Percentiles rank a stretch among this genome's conserved stretches.
Conservation (phyloP, 257 asterid genomes). For the Perilla frutescens region DNA sequence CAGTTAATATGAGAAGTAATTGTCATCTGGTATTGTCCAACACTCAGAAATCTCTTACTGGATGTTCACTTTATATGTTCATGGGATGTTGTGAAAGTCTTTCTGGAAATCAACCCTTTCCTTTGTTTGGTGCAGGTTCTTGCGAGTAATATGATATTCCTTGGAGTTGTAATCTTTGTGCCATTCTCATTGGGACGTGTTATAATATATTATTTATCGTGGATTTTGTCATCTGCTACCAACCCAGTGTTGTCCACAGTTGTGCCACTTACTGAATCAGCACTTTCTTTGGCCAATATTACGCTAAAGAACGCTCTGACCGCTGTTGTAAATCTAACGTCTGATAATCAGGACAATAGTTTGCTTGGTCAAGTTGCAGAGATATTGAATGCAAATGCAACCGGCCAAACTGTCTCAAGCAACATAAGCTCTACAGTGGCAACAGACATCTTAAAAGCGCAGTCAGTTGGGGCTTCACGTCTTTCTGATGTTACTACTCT, state of each 20-base stretch:
- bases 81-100: not conserved
- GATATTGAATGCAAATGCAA: conserved; percentile 65
- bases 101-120: not conserved
- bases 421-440: conserved; percentile 65
- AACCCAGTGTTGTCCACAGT: conserved; percentile 80
- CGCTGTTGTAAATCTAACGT: conserved; percentile 79
- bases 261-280: conserved; percentile 86
- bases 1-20: not conserved
- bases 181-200: conserved; percentile 90
- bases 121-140: conserved; percentile 74
- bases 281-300: conserved; percentile 81
- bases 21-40: not conserved
- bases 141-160: conserved; percentile 98
- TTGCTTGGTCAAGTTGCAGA: conserved; percentile 74
- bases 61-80: not conserved
- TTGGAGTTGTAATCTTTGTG: conserved; percentile 84
- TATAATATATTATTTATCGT: conserved; percentile 66
- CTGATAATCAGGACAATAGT: conserved; percentile 59
- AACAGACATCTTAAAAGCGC: conserved; percentile 63
- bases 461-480: conserved; percentile 69
- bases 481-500: conserved; percentile 97
- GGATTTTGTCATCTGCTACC: conserved; percentile 83
- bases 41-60: not conserved
- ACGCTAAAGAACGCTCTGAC: conserved; percentile 78
- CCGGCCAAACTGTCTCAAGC: conserved; percentile 56